Base-by-base conservation (phyloP, 116 monocot species). In the Iris pallida region DNA sequence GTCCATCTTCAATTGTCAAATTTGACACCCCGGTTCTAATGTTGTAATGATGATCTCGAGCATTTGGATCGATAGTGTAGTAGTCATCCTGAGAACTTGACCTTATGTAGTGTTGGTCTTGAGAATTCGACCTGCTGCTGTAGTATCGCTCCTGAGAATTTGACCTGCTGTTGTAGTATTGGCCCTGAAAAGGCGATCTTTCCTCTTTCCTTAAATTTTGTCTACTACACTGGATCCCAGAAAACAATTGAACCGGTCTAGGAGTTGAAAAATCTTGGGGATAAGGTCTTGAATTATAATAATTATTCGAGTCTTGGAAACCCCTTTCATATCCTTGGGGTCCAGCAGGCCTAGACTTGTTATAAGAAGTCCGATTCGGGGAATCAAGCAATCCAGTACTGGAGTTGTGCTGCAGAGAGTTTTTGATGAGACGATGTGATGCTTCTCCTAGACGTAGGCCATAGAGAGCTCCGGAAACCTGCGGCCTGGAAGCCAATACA, bases 351-450 rank as follows among this genome's bases (percentile, higher is more conserved):
- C 82, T 72, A 5, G 57, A 58, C 63, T 69, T 91, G 64, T 52
- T 45, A 73, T 58, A 45, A 5, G 68, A 55, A 47, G 72, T 81
- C 69, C 83, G 64, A 57, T 78, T 68, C 8, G 66, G 90, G 5
- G 61, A 47, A 17, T 83, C 76, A 46, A 83, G 60, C 20, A 83
- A 59, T 55, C 78, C 82, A 11, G 69, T 67, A 74, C 65, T 82
- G 57, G 79, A 52, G 61, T 80, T 90, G n/a, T 75, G 74, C 51
- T 93, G 92, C 10, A 98, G 61, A n/a, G 87, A 88, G 64, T 93
- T 93, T 82, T 72, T 93, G 10, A 98, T 75, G 14, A 98, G 74
- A 41, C 98, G 88, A 57, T 90, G 93, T 44, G 98, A 81, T 57
- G 98, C 98, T 72, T 85, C 93, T 20, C 98, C 93, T 5, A 98